Conservation (phyloP, 805 yeast species). For the Candida maesae region DNA sequence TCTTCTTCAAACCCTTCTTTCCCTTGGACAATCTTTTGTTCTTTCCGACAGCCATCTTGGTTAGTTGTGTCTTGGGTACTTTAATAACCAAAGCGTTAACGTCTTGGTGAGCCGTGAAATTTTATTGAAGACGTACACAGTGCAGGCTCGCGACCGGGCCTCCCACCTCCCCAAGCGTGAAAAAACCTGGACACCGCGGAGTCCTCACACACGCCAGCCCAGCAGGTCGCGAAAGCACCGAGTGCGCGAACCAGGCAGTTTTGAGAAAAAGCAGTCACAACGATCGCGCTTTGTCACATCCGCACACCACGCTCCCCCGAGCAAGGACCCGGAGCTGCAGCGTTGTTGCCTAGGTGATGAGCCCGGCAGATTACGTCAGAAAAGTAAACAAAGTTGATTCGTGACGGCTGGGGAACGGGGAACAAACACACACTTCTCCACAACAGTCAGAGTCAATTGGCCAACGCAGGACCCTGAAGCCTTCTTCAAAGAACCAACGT, state of each 20-base stretch:
- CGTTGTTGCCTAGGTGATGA: too few relatives aligned
- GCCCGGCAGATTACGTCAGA: conserved; percentile 17
- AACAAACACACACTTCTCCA: background rate
- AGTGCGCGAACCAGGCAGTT: conserved; percentile 9
- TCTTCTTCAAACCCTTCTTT: conserved; percentile 98
- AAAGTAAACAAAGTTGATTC: conserved; percentile 14
- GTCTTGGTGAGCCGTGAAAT: conserved; percentile 15
- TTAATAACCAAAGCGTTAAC: conserved; percentile 30
- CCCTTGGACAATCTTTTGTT: conserved; percentile 83
- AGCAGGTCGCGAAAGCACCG: background rate
- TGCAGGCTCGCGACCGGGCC: conserved; percentile 1
- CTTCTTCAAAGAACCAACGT: too few relatives aligned
- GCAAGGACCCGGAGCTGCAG: too few relatives aligned
- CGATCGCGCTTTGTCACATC: too few relatives aligned
- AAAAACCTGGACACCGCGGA: conserved; percentile 12
- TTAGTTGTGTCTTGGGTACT: conserved; percentile 10
- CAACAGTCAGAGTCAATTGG: too few relatives aligned
- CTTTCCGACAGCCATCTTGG: conserved; percentile 68
- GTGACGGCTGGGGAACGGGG: background rate
- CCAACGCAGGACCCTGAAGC: too few relatives aligned
- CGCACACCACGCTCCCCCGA: too few relatives aligned
- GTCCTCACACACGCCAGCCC: conserved; percentile 5
- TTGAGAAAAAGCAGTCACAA: conserved; percentile 14
- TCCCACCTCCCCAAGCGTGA: conserved; percentile 46
- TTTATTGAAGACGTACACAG: conserved; percentile 12